A percentile compares a stretch with the other conserved stretches of the same genome.
These are phyloP conservation scores for Pistacia atlantica DNA, from an alignment of 345 rosid species.

Conservation along the genomic window DNA sequence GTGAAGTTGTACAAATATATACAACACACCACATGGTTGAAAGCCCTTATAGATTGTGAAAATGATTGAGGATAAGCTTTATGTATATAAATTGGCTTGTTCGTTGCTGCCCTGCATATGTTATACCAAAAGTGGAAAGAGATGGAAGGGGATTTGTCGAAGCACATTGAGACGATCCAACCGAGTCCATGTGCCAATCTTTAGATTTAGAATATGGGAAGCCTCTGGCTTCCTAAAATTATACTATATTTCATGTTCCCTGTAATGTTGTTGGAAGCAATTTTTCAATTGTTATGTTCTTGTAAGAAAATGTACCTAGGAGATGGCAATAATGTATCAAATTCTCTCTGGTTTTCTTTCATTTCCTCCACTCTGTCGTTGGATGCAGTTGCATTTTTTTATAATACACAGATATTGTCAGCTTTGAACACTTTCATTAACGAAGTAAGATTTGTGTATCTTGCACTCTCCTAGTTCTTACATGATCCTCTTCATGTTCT, in stretches of 20 bases:
- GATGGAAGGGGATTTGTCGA: conserved; percentile 21
- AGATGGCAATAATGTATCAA: conserved; percentile 14
- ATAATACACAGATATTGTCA: not conserved
- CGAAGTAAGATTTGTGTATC: too few relatives aligned
- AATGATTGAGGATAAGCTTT: conserved; percentile 38
- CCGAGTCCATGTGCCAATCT: conserved; percentile 64
- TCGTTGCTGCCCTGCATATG: conserved; percentile 9
- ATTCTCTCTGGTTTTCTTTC: not conserved
- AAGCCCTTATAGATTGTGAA: conserved; percentile 36
- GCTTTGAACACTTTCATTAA: not conserved
- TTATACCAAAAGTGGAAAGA: conserved; percentile 22
- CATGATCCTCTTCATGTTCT: not conserved
- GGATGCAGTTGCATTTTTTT: not conserved
- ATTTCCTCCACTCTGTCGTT: not conserved
- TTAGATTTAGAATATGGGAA: conserved; percentile 32
- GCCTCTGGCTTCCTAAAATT: conserved; percentile 48
- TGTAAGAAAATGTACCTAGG: conserved; percentile 25
- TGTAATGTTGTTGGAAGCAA: conserved; percentile 30
- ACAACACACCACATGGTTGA: conserved; percentile 49
- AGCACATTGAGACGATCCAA: conserved; percentile 60
- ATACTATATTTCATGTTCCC: conserved; percentile 2
- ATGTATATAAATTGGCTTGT: conserved; percentile 23
- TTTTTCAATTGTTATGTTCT: conserved; percentile 32
- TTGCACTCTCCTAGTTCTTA: too few relatives aligned
- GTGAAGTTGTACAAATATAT: conserved; percentile 83